These are phyloP conservation scores for Beauveria sp. DNA, from an alignment of 2,329 filamentous ascomycete genomes.

Conservation along the genomic window DNA sequence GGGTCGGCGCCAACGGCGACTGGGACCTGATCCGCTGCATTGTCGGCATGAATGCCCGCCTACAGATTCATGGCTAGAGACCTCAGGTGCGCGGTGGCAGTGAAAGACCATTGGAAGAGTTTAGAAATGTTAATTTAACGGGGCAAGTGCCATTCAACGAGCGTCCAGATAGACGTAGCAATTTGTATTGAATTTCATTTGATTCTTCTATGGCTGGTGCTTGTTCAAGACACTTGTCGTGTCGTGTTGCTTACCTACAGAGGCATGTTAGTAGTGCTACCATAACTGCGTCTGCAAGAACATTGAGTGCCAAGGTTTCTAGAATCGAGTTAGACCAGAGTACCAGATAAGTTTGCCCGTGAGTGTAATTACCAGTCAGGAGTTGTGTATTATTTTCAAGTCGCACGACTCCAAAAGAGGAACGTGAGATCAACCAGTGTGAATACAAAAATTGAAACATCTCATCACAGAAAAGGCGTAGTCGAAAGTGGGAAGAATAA, in stretches of 20 bases:
- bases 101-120: neutral
- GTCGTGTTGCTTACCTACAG: neutral
- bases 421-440: conserved; percentile 49
- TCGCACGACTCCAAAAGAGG: conserved; percentile 31
- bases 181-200: conserved; percentile 1
- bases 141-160: neutral
- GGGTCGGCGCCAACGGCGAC: conserved; percentile 78
- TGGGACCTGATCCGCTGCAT: conserved; percentile 87
- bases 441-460: conserved; percentile 40
- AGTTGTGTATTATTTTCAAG: conserved; percentile 47
- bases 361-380: conserved; percentile 42
- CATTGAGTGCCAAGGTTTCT: neutral
- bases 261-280: conserved; percentile 7
- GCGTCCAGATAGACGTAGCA: neutral
- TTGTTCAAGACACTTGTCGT: neutral
- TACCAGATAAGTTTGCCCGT: neutral
- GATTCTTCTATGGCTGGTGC: neutral
- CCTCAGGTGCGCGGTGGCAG: neutral
- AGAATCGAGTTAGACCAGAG: neutral
- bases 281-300: neutral
- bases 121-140: neutral
- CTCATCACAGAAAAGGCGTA: conserved; percentile 37
- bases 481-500: conserved; percentile 13
- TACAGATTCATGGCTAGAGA: conserved; percentile 40
- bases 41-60: conserved; percentile 79